Evolutionary conservation across 805 yeast genomes (phyloP).

Genomic region (Huiozyma sinensis): DNA sequence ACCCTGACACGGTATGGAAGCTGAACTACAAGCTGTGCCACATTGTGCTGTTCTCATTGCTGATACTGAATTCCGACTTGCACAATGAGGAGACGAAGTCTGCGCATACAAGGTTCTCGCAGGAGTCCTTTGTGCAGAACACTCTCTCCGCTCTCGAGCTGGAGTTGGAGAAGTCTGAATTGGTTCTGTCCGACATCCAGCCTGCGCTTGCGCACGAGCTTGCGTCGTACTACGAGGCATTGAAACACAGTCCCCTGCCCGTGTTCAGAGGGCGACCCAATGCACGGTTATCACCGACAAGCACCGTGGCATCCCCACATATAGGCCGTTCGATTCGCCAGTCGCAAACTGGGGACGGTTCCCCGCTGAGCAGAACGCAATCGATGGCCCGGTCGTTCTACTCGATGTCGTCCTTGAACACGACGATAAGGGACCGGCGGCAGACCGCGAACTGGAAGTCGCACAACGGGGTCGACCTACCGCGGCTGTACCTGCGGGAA

Average conservation of each 20-base stretch:
- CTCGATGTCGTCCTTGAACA: background rate
- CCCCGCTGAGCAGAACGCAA: background rate
- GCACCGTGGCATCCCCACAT: background rate
- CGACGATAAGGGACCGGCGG: background rate
- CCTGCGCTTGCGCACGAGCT: conserved; percentile 12
- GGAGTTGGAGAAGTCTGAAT: conserved; percentile 11
- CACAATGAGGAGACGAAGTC: conserved; percentile 40
- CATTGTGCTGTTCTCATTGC: conserved; percentile 58
- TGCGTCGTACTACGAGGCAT: conserved; percentile 12
- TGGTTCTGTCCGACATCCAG: conserved; percentile 3
- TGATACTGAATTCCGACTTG: conserved; percentile 67
- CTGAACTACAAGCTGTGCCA: conserved; percentile 51
- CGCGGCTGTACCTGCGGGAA: conserved; percentile 17
- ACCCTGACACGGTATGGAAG: conserved; percentile 34
- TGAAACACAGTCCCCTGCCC: conserved; percentile 18
- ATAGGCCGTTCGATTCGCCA: background rate
- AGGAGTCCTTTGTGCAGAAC: conserved; percentile 37
- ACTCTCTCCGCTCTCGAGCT: conserved; percentile 37
- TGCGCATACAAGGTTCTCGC: conserved; percentile 31
- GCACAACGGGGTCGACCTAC: conserved; percentile 17
- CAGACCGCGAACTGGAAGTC: conserved; percentile 18
- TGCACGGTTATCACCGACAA: background rate
- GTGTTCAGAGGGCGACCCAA: conserved; percentile 8
- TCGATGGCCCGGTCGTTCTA: background rate
- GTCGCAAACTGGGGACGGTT: background rate